phyloP scores from a whole-genome alignment of 176 grass and related monocot genomes.

The Secale cereale region DNA sequence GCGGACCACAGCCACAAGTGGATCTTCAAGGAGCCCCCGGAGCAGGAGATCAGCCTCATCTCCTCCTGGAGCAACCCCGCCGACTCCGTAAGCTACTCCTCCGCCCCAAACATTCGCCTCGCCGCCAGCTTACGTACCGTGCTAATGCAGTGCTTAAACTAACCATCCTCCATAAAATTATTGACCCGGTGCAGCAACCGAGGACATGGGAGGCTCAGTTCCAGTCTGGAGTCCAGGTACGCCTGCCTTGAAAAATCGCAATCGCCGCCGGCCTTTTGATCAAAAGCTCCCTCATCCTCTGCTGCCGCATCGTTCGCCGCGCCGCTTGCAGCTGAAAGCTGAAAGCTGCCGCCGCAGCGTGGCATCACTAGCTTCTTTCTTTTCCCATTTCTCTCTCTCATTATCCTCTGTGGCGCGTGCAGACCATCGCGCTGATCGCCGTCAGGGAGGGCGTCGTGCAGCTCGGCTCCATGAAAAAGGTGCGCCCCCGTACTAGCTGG shows the following conservation, averaged over 20 bases:
- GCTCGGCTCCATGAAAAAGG: slow-evolving; percentile 93
- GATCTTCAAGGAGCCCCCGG: slow-evolving; percentile 81
- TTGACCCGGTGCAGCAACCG: slow-evolving; percentile 49
- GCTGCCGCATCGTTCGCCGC: neutral
- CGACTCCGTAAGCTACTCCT: slow-evolving; percentile 61
- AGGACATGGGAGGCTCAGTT: slow-evolving; percentile 99
- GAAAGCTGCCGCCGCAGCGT: neutral
- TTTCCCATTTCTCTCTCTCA: neutral
- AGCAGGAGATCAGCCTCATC: slow-evolving; percentile 66
- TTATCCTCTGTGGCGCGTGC: slow-evolving; percentile 14
- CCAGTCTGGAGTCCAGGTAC: slow-evolving; percentile 86
- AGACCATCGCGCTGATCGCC: slow-evolving; percentile 94
- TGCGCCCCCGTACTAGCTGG: neutral
- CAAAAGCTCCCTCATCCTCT: slow-evolving; percentile 2
- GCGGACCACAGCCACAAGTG: slow-evolving; percentile 99
- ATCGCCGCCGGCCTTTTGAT: slow-evolving; percentile 17
- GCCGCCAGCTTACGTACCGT: neutral
- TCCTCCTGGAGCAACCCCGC: slow-evolving; percentile 85
- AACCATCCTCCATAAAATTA: neutral
- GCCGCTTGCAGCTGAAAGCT: neutral
- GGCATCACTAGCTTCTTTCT: too few relatives aligned
- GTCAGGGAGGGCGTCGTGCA: slow-evolving; percentile 97
- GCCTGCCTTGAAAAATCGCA: slow-evolving; percentile 46
- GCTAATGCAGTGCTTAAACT: neutral
- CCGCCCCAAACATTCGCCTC: neutral